Base-by-base conservation (phyloP, 305 asterid genomes). In the Stenogyne calaminthoides region DNA sequence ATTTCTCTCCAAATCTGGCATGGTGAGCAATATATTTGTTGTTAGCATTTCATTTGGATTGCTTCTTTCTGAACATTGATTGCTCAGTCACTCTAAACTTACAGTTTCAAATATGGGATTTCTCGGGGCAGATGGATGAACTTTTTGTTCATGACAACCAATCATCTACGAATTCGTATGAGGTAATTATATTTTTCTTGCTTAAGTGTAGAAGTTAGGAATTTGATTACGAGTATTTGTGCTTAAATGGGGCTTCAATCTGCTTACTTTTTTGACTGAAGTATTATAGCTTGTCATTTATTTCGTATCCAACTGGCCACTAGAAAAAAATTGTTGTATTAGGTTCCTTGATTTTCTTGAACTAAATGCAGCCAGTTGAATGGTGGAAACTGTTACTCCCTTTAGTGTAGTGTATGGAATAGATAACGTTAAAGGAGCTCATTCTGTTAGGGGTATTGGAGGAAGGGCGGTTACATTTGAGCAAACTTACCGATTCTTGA, bases 81-180 rank as follows among this genome's bases (percentile, higher is more conserved):
- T 55, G 66, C 66, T 76, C 69, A 44, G 40, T 67, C 47, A 44
- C 51, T 67, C 47, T 54, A 70, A 69, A 78, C 76, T 63, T 72
- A 74, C 90, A 91, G 97, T 79, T 88, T 72, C 85, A 79, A 72
- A 77, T 91, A 71, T 88, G 93, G 95, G 97, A 91, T 82, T 89
- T 88, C 81, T 89, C 96, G 37, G 87, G 91, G 62, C 88, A 84
- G 83, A 89, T 86, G 59, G 78, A 52, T 80, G 85, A 70, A 57
- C 79, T 88, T 75, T 72, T 85, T 62, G 73, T 75, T 46, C 62
- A 78, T 11, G 84, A 79, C 57, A 72, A 46, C 58, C 78, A 71
- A 69, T 64, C 77, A 18, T 79, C 65, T 16, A 47, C 69, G 51
- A 81, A 76, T 46, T 69, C 78, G 11, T 70, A 66, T 66, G 85